Conservation (phyloP, 176 grass and related monocot species). For the Poa pratensis region DNA sequence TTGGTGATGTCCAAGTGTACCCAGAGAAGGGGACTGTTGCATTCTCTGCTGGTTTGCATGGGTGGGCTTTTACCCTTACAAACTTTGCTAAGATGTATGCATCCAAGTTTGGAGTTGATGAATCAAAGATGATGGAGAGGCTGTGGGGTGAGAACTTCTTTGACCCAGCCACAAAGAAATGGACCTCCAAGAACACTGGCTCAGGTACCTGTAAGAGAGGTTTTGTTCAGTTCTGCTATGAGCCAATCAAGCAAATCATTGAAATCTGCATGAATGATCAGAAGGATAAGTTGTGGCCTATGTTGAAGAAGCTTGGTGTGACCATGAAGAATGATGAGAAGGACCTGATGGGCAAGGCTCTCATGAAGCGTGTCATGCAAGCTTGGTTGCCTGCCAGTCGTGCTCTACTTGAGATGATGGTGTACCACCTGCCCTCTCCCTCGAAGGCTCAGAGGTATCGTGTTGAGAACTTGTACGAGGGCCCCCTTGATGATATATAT, state of each 20-base stretch:
- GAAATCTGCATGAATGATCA: conserved; percentile 78
- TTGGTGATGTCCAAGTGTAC: conserved; percentile 89
- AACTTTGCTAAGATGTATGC: conserved; percentile 91
- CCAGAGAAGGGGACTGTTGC: conserved; percentile 84
- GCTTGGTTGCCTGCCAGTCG: conserved; percentile 76
- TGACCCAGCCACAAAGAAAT: conserved; percentile 82
- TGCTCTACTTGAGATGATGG: conserved; percentile 91
- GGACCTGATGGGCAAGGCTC: conserved; percentile 70
- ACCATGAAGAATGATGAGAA: conserved; percentile 76
- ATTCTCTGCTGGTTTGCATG: conserved; percentile 75
- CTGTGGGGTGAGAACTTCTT: conserved; percentile 92
- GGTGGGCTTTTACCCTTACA: conserved; percentile 79
- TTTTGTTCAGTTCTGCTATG: conserved; percentile 85
- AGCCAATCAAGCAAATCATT: conserved; percentile 90
- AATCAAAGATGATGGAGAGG: conserved; percentile 89
- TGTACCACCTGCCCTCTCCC: conserved; percentile 79
- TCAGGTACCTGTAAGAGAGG: conserved; percentile 76
- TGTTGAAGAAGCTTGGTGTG: conserved; percentile 78
- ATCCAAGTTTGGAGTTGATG: conserved; percentile 83
- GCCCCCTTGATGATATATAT: conserved; percentile 73
- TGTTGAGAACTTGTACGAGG: conserved; percentile 87
- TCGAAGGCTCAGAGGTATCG: conserved; percentile 66
- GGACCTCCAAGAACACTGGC: conserved; percentile 70
- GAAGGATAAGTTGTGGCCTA: conserved; percentile 90
- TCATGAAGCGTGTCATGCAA: conserved; percentile 93